Evolutionary conservation across 768 basidiomycete species (phyloP).

Genomic region (Calocybe cyanea): DNA sequence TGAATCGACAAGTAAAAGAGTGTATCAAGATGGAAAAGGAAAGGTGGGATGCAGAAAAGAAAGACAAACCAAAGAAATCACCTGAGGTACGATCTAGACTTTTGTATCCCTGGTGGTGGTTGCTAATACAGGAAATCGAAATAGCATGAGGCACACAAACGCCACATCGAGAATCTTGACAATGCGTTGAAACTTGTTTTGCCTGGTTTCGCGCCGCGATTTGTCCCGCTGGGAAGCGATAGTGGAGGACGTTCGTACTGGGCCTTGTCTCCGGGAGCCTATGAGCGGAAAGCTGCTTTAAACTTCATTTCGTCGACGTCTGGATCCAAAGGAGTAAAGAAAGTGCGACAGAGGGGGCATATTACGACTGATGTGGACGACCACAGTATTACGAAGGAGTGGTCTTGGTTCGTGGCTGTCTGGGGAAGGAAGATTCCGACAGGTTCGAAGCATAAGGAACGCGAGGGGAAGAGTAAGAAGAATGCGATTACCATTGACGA

Average conservation of each 20-base stretch:
- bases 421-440: conserved; percentile 55
- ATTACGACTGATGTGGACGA: conserved; percentile 41
- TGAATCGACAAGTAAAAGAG: conserved; percentile 47
- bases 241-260: conserved; percentile 65
- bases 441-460: background rate
- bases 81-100: conserved; percentile 4
- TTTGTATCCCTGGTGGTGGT: background rate
- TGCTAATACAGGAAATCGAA: conserved; percentile 34
- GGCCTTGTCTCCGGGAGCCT: conserved; percentile 54
- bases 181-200: conserved; percentile 48
- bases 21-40: conserved; percentile 53
- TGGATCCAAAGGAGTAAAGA: conserved; percentile 27
- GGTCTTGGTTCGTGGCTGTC: conserved; percentile 78
- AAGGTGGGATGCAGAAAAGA: conserved; percentile 46
- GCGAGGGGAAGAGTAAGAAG: conserved; percentile 3
- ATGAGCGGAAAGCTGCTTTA: conserved; percentile 51
- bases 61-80: conserved; percentile 13
- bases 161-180: conserved; percentile 46
- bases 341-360: conserved; percentile 38
- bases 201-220: conserved; percentile 47
- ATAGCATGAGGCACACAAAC: conserved; percentile 46
- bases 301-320: conserved; percentile 30
- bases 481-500: conserved; percentile 11
- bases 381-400: conserved; percentile 48
- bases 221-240: conserved; percentile 64